phyloP scores from a whole-genome alignment of 2,329 filamentous ascomycete genomes.

The Aspergillus flavus region DNA sequence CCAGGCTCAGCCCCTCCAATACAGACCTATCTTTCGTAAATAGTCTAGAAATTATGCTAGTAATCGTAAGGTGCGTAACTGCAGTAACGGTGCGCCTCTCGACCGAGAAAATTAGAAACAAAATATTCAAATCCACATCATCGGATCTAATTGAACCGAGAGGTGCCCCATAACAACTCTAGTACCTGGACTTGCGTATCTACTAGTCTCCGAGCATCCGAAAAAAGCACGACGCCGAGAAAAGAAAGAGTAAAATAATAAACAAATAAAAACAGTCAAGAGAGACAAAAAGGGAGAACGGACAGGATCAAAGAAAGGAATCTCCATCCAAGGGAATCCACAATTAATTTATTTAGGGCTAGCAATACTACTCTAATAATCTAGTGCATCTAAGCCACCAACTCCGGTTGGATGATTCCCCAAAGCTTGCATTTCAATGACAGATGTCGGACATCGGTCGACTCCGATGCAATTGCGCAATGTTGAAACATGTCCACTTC shows the following conservation, averaged over 20 bases:
- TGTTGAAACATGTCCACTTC: slow-evolving; percentile 1
- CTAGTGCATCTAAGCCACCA: slow-evolving; percentile 15
- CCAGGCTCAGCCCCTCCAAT: neutral
- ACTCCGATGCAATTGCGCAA: slow-evolving; percentile 2
- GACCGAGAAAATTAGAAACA: neutral
- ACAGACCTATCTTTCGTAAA: neutral
- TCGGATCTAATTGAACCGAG: neutral
- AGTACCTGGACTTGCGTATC: neutral
- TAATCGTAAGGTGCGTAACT: neutral
- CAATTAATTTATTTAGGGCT: neutral
- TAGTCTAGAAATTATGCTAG: neutral
- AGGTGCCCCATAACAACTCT: neutral
- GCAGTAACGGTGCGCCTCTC: neutral
- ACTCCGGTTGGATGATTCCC: slow-evolving; percentile 18
- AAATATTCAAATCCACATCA: neutral
- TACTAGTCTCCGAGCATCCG: slow-evolving; percentile 1
- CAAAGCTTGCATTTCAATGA: slow-evolving; percentile 12
- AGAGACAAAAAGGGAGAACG: neutral
- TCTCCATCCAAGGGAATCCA: slow-evolving; percentile 7
- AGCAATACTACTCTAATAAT: neutral
- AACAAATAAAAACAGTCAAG: neutral
- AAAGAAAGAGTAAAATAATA: neutral
- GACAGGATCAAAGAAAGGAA: neutral
- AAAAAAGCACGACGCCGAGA: neutral
- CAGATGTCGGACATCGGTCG: slow-evolving; percentile 7